Base-by-base conservation (phyloP, 331 rosid genomes). In the Ulmus americana region DNA sequence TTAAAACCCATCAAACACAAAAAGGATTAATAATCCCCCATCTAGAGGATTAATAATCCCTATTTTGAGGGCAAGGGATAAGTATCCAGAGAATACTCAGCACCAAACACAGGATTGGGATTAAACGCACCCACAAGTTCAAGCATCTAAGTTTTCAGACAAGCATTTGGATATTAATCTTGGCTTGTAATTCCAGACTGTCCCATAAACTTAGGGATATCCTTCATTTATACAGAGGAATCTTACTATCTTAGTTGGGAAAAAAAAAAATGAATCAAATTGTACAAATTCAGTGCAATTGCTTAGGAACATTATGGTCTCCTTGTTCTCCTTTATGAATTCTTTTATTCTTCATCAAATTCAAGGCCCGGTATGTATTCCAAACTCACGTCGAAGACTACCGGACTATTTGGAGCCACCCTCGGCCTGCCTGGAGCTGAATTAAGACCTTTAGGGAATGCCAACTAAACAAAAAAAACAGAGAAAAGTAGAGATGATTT, bases 361-460 rank as follows among this genome's bases (percentile, higher is more conserved):
- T 88, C 96, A 59, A 86, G 88, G 49, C 96, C 96, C 0, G 96
- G 96, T 46, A 92, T 65, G 72, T 83, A 92, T 74, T 86, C 97
- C 79, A 92, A 80, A 70, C 96, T 92, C 67, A 91, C 94, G 43
- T 88, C 97, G 60, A 92, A 92, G 68, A 92, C 50, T 44, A 92
- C 97, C 13, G 97, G 95, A 79, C 97, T 92, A 51, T 61, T 88
- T 50, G 97, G 86, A 78, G 96, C 84, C 79, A 92, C 97, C 80
- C 96, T 86, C 76, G 96, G 97, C 79, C 97, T 86, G 73, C 97
- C 97, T 57, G 97, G 97, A 68, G 97, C 96, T 64, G 97, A 88
- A 55, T 44, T 83, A 22, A 91, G 96, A 52, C 96, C 96, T 72
- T 91, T 88, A 35, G 97, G 97, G 76, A 91, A 91, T 52, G 97